Conservation (phyloP, 2,329 filamentous ascomycete species). For the Aulographum hederae region DNA sequence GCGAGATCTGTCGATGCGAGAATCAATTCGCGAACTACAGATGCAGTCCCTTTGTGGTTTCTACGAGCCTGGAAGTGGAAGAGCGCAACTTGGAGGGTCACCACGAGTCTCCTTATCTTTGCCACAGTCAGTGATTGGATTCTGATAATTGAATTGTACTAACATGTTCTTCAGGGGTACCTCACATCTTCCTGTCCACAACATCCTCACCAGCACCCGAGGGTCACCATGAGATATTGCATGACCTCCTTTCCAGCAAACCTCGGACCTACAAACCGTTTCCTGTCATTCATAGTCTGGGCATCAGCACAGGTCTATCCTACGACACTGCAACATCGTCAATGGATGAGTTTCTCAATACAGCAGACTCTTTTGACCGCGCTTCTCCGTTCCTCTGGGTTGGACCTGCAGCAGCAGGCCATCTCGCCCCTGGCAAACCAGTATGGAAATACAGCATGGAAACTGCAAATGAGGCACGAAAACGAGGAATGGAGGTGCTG, state of each 20-base stretch:
- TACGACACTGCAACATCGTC: conserved; percentile 12
- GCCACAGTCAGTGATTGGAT: conserved; percentile 7
- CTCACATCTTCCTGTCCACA: conserved; percentile 19
- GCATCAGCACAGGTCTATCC: conserved; percentile 15
- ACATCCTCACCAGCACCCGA: conserved; percentile 13
- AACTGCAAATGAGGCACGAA: conserved; percentile 14
- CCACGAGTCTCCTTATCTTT: conserved; percentile 8
- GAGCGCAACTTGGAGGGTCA: conserved; percentile 2
- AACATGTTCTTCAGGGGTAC: conserved; percentile 16
- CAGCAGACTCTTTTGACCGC: conserved; percentile 16
- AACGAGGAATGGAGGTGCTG: conserved; percentile 20
- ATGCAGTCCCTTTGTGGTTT: conserved; percentile 13
- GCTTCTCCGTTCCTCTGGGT: conserved; percentile 25
- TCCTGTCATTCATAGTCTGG: conserved; percentile 21
- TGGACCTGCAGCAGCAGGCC: conserved; percentile 20
- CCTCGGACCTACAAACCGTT: conserved; percentile 19
- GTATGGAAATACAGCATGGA: conserved; percentile 22
- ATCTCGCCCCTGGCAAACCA: conserved; percentile 17
- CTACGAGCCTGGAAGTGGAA: conserved; percentile 7
- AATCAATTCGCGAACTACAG: conserved; percentile 19
- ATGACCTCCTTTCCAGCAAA: conserved; percentile 11
- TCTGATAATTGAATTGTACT: too few relatives aligned
- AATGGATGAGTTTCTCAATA: conserved; percentile 21
- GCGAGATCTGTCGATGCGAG: conserved; percentile 19
- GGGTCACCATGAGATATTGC: conserved; percentile 13